These are phyloP conservation scores for Cercis canadensis DNA, from an alignment of 306 rosid genomes.

Conservation along the genomic window DNA sequence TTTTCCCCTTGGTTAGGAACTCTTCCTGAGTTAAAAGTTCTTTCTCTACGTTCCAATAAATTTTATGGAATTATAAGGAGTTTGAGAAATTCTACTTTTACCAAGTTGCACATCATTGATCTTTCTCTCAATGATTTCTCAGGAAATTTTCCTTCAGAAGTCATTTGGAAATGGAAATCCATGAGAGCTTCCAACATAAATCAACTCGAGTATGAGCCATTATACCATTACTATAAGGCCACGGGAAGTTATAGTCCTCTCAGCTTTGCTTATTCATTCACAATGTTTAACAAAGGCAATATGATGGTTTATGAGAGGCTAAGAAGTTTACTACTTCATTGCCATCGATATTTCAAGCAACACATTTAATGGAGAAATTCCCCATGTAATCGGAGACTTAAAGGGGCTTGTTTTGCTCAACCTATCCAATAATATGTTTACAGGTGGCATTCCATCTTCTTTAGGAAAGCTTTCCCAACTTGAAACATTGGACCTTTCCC, in stretches of 20 bases:
- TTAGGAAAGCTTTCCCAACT: neutral
- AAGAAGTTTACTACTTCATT: neutral
- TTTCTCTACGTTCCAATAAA: conserved; percentile 26
- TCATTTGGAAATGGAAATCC: neutral
- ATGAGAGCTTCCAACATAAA: neutral
- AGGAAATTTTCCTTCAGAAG: neutral
- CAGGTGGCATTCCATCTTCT: neutral
- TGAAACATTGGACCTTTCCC: neutral
- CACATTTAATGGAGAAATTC: neutral
- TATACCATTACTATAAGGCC: no score
- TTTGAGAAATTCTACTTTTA: neutral
- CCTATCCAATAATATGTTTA: neutral
- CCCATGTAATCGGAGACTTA: neutral
- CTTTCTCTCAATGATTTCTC: neutral
- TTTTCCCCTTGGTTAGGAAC: conserved; percentile 46
- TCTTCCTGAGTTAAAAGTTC: conserved; percentile 29
- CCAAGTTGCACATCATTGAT: neutral
- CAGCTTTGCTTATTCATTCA: neutral
- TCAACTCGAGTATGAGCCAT: neutral
- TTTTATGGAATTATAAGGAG: conserved; percentile 31
- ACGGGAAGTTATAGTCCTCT: neutral
- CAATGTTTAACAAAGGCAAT: neutral
- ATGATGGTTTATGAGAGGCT: neutral
- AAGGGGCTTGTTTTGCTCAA: neutral
- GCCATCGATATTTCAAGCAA: neutral